phyloP scores from a whole-genome alignment of 352 stramenopile genomes.

The Pythium aristosporum region DNA sequence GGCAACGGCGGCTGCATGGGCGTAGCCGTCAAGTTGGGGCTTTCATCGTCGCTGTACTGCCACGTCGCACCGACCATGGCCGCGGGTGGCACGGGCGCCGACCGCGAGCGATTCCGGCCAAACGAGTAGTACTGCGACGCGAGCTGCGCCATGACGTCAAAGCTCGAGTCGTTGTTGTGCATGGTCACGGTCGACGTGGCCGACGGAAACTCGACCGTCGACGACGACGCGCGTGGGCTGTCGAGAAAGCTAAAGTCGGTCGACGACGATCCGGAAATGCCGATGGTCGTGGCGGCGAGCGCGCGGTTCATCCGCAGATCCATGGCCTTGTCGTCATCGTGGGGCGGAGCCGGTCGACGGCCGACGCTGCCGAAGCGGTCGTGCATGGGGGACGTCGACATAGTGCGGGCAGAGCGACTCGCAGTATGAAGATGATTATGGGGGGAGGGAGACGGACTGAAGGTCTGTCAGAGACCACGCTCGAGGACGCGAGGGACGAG shows the following conservation, averaged over 20 bases:
- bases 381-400: conserved; percentile 25
- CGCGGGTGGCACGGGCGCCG: conserved; percentile 65
- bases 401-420: conserved; percentile 6
- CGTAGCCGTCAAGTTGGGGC: conserved; percentile 20
- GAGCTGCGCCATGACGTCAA: conserved; percentile 83
- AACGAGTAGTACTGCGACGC: conserved; percentile 79
- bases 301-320: conserved; percentile 23
- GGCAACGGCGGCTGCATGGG: conserved; percentile 39
- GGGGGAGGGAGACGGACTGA: not conserved
- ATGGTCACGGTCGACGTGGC: conserved; percentile 13
- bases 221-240: conserved; percentile 2
- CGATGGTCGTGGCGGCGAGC: conserved; percentile 16
- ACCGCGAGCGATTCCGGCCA: conserved; percentile 70
- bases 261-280: conserved; percentile 13
- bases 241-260: conserved; percentile 21
- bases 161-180: conserved; percentile 35
- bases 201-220: conserved; percentile 4
- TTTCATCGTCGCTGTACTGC: conserved; percentile 53
- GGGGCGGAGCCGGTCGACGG: conserved; percentile 14
- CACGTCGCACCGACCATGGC: conserved; percentile 47
- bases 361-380: conserved; percentile 18
- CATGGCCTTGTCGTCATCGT: conserved; percentile 31
- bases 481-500: not conserved
- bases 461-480: conserved; percentile 10
- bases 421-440: conserved; percentile 11